Conservation (phyloP, 2,329 filamentous ascomycete genomes). For the Alternaria conjuncta region DNA sequence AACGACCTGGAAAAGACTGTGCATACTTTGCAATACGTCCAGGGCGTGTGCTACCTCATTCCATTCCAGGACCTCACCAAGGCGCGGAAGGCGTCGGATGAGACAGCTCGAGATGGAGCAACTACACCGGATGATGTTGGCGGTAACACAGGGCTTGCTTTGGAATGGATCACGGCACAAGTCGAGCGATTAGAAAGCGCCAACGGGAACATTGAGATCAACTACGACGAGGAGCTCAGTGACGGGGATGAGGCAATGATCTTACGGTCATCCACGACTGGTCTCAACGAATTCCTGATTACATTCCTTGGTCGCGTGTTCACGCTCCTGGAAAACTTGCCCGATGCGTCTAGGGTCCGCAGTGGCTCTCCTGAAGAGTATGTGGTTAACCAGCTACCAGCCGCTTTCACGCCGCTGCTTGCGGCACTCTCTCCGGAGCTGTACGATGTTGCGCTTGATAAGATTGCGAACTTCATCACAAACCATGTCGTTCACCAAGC, state of each 20-base stretch:
- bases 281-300: conserved; percentile 89
- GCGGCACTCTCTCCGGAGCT: conserved; percentile 90
- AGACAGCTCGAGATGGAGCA: conserved; percentile 29
- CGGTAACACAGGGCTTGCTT: conserved; percentile 66
- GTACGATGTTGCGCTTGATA: conserved; percentile 89
- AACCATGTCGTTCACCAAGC: conserved; percentile 97
- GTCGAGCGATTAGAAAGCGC: conserved; percentile 93
- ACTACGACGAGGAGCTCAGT: conserved; percentile 81
- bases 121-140: conserved; percentile 44
- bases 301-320: conserved; percentile 94
- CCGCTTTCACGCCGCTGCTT: conserved; percentile 87
- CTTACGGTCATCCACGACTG: conserved; percentile 89
- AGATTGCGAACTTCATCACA: conserved; percentile 88
- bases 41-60: conserved; percentile 94
- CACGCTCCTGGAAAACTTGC: conserved; percentile 91
- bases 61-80: conserved; percentile 84
- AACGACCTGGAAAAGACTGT: conserved; percentile 97
- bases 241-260: conserved; percentile 89
- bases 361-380: conserved; percentile 95
- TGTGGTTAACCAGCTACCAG: conserved; percentile 92
- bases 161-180: conserved; percentile 92
- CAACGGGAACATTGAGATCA: conserved; percentile 81
- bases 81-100: conserved; percentile 47
- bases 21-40: conserved; percentile 92
- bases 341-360: conserved; percentile 85